Conservation (phyloP, 1,284 basidiomycete genomes). For the Pseudozyma hubeiensis region DNA sequence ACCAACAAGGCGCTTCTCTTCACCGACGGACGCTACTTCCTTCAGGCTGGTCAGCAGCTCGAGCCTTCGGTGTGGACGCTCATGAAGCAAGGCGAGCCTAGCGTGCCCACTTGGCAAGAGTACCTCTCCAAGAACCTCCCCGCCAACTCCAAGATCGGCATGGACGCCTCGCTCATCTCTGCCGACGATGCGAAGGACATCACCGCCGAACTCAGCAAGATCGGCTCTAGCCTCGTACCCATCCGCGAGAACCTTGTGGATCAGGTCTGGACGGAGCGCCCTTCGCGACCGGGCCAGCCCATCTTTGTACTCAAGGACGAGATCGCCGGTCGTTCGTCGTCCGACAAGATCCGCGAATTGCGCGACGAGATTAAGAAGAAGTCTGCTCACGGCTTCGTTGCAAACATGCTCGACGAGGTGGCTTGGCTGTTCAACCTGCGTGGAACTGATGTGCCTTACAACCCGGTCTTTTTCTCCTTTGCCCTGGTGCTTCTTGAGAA, state of each 20-base stretch:
- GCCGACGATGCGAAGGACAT: slow-evolving; percentile 66
- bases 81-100: slow-evolving; percentile 82
- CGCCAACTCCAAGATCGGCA: slow-evolving; percentile 53
- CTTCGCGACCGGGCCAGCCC: slow-evolving; percentile 77
- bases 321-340: slow-evolving; percentile 73
- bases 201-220: slow-evolving; percentile 39
- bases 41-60: slow-evolving; percentile 90
- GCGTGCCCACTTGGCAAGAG: slow-evolving; percentile 85
- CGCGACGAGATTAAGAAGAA: slow-evolving; percentile 59
- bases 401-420: slow-evolving; percentile 67
- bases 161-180: slow-evolving; percentile 62
- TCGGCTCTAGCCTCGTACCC: slow-evolving; percentile 50
- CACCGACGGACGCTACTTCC: slow-evolving; percentile 92
- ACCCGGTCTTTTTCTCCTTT: slow-evolving; percentile 93
- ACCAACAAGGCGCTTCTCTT: slow-evolving; percentile 74
- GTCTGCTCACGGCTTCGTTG: slow-evolving; percentile 58
- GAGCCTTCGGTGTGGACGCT: slow-evolving; percentile 86
- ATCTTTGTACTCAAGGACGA: slow-evolving; percentile 80
- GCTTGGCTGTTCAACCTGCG: slow-evolving; percentile 90
- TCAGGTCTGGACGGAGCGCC: slow-evolving; percentile 81
- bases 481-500: slow-evolving; percentile 79
- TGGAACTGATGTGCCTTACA: slow-evolving; percentile 91
- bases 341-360: slow-evolving; percentile 60
- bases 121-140: slow-evolving; percentile 57
- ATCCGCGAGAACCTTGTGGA: slow-evolving; percentile 83